phyloP scores from a whole-genome alignment of 2,329 filamentous ascomycete genomes.

The Neofusicoccum parvum region DNA sequence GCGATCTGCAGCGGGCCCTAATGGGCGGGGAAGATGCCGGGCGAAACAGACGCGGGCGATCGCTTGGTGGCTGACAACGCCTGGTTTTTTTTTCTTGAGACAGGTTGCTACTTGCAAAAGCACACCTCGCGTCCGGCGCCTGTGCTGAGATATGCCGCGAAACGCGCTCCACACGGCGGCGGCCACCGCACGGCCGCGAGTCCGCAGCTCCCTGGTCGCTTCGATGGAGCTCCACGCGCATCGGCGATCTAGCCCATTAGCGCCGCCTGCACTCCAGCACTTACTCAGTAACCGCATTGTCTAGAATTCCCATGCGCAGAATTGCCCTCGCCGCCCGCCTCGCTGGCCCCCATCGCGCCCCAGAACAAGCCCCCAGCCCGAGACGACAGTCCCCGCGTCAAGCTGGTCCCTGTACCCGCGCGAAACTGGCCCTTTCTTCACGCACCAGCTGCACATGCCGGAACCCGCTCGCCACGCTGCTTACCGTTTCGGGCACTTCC shows the following conservation, averaged over 20 bases:
- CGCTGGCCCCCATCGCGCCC: not conserved
- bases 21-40: not conserved
- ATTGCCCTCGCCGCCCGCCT: not conserved
- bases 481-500: not conserved
- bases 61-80: not conserved
- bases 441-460: not conserved
- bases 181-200: not conserved
- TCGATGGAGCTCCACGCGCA: slow-evolving; percentile 15
- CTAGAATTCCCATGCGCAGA: slow-evolving; percentile 9
- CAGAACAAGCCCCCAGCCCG: not conserved
- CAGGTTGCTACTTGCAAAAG: no score
- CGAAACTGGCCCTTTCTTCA: not conserved
- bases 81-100: not conserved
- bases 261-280: not conserved
- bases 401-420: not conserved
- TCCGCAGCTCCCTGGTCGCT: not conserved
- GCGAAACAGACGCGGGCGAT: not conserved
- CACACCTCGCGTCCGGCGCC: not conserved
- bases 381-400: not conserved
- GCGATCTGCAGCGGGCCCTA: slow-evolving; percentile 7
- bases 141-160: not conserved
- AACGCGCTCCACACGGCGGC: not conserved
- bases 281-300: slow-evolving; percentile 16
- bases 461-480: not conserved
- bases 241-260: slow-evolving; percentile 10